phyloP scores from a whole-genome alignment of 2,329 filamentous ascomycete species.

The Ophiostoma sp. region DNA sequence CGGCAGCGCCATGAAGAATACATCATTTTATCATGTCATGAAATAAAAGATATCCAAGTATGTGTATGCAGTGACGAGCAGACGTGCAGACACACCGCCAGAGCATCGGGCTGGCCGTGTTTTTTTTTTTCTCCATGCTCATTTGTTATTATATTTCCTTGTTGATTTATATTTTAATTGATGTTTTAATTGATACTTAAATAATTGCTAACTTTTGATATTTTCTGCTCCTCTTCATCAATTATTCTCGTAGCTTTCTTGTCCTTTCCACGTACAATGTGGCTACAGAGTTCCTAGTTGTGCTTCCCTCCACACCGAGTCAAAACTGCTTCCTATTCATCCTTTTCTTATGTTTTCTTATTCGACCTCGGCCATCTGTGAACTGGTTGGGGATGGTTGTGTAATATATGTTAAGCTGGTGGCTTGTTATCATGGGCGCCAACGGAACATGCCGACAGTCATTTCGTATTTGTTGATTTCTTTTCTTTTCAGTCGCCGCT shows the following conservation, averaged over 20 bases:
- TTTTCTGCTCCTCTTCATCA: not conserved
- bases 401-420: not conserved
- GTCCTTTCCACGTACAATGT: not conserved
- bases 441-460: not conserved
- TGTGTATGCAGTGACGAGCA: not conserved
- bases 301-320: not conserved
- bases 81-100: conserved; percentile 6
- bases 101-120: not conserved
- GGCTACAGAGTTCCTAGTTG: not conserved
- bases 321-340: not conserved
- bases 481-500: not conserved
- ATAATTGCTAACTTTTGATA: not conserved
- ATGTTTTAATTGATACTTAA: not conserved
- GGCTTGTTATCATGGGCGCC: not conserved
- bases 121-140: not conserved
- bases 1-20: not conserved
- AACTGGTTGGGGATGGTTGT: not conserved
- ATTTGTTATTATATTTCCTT: not conserved
- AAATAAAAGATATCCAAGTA: not conserved
- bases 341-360: too few species aligned
- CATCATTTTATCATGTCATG: not conserved
- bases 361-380: not conserved
- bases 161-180: not conserved
- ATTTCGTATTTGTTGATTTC: not conserved
- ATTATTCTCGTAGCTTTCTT: too few species aligned